Percentiles rank a stretch among this genome's conserved stretches.
These are phyloP conservation scores for Talaromyces sp. DNA, from an alignment of 2,329 filamentous ascomycete genomes.

Conservation along the genomic window DNA sequence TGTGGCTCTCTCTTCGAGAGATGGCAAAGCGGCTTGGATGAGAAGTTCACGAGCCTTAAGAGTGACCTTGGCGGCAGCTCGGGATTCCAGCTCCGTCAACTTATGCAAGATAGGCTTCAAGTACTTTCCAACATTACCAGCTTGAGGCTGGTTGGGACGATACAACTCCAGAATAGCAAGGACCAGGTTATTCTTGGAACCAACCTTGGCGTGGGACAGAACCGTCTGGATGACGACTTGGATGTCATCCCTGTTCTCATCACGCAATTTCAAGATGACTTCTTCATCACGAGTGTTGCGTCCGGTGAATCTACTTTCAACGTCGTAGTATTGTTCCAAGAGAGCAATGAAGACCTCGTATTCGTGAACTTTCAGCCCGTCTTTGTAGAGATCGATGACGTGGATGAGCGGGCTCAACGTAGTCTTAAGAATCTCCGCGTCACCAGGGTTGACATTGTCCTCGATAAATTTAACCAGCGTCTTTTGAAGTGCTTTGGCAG, in stretches of 20 bases:
- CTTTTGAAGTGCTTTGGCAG: slow-evolving; percentile 80
- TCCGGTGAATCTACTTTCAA: slow-evolving; percentile 84
- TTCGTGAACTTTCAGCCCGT: slow-evolving; percentile 88
- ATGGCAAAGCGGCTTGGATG: slow-evolving; percentile 94
- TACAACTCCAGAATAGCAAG: slow-evolving; percentile 91
- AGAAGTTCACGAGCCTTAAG: slow-evolving; percentile 96
- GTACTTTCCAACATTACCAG: slow-evolving; percentile 82
- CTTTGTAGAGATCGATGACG: slow-evolving; percentile 73
- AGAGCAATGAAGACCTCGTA: slow-evolving; percentile 74
- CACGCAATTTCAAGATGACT: slow-evolving; percentile 86
- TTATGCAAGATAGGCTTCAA: slow-evolving; percentile 77
- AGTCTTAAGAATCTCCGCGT: slow-evolving; percentile 68
- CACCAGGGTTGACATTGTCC: slow-evolving; percentile 69
- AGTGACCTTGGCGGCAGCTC: slow-evolving; percentile 85
- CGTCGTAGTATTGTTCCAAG: slow-evolving; percentile 74
- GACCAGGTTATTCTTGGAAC: slow-evolving; percentile 88
- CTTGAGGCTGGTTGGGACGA: slow-evolving; percentile 86
- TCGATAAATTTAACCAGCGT: slow-evolving; percentile 83
- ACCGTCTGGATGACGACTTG: slow-evolving; percentile 79
- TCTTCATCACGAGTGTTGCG: slow-evolving; percentile 85
- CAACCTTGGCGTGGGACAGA: slow-evolving; percentile 87
- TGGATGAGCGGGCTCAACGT: slow-evolving; percentile 71
- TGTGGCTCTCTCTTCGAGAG: slow-evolving; percentile 84
- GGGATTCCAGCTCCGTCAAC: slow-evolving; percentile 86
- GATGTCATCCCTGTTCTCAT: slow-evolving; percentile 93